Evolutionary conservation across 73 alveolate genomes (phyloP), one percentile per base, ranked within the genome.

Genomic region (Stentor roeselii): DNA sequence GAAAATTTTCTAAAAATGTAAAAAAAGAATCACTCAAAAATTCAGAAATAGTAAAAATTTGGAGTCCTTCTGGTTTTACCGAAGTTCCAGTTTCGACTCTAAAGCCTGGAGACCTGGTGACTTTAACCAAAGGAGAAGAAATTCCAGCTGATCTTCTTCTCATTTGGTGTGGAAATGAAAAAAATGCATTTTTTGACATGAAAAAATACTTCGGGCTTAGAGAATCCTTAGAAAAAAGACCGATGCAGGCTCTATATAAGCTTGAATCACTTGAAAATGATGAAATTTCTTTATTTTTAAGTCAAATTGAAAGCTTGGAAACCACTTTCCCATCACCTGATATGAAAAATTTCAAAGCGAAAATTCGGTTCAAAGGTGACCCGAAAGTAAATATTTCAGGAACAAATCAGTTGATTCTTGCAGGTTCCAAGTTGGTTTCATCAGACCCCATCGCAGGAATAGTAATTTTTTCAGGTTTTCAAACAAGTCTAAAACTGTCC

Each of bases 391-490:
- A 61, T 74, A 50, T 83, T 11, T 77, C 82, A 39, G 92, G 0
- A 42, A 60, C 30, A 42, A 83, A 75, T 42, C 30, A 78, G 36
- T 38, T 84, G 0, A 30, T 75, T 0, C 3, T 1, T 3, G 34
- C 88, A 60, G 87, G 84, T n/a, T 36, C 94, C 35, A 90, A 93
- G 27, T 75, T 94, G 42, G 40, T 91, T 60, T 91, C 90, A 75
- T 92, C 95, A 34, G 86, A 92, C 50, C 90, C 88, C 67, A 93
- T 94, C 83, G 61, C 85, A 14, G 97, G 95, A 30, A 84, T 89
- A 21, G 95, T 85, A 3, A 97, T 94, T 58, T 92, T 82, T 60
- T 36, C 84, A 0, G 98, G 98, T 42, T 77, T 42, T 50, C 94
- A 93, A 74, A 92, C 98, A 35, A 93, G 89, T 80, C 87, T 93